phyloP scores from a whole-genome alignment of 331 rosid species.

The Malus hybrid region DNA sequence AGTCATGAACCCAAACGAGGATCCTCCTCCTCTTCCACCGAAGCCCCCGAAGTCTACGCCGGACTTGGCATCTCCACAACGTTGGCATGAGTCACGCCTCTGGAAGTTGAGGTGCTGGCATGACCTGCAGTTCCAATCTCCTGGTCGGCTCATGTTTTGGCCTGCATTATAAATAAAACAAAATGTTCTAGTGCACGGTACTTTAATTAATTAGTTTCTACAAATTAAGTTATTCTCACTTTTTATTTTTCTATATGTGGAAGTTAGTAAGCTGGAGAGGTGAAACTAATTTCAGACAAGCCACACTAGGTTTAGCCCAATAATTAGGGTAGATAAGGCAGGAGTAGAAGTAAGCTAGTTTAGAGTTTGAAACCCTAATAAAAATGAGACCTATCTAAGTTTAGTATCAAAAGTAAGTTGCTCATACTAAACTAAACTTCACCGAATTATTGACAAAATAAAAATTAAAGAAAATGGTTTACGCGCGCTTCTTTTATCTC shows the following conservation, averaged over 20 bases:
- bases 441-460: background rate
- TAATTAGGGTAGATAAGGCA: too few relatives aligned
- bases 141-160: constrained; percentile 74
- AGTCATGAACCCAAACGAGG: constrained; percentile 47
- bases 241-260: too few relatives aligned
- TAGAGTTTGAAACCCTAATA: too few relatives aligned
- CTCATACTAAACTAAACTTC: background rate
- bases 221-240: too few relatives aligned
- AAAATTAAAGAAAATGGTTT: too few relatives aligned
- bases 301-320: background rate
- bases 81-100: constrained; percentile 91
- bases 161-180: background rate
- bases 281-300: background rate
- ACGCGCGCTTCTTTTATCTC: background rate
- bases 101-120: constrained; percentile 97
- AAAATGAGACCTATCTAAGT: too few relatives aligned
- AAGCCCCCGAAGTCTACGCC: constrained; percentile 47
- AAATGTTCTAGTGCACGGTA: background rate
- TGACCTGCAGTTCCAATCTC: constrained; percentile 97
- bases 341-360: too few relatives aligned
- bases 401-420: background rate
- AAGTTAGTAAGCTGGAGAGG: too few relatives aligned
- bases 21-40: constrained; percentile 65
- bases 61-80: constrained; percentile 73
- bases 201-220: too few relatives aligned